These are phyloP conservation scores for Eleusine coracana DNA, from an alignment of 176 grass and related monocot genomes.

Conservation along the genomic window DNA sequence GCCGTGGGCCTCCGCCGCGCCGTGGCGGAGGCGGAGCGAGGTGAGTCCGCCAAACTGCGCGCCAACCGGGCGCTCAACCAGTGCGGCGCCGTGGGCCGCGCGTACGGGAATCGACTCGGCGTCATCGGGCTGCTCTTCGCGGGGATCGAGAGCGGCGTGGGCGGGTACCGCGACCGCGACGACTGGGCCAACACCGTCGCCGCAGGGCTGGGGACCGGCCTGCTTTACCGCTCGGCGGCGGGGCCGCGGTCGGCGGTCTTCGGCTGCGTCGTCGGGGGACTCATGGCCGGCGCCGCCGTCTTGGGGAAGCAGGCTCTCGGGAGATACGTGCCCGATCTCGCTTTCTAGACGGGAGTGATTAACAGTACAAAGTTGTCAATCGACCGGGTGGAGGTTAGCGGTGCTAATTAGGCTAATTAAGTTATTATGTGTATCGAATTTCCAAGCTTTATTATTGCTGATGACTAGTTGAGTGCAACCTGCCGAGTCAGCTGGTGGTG, in stretches of 20 bases:
- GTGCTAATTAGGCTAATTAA: slow-evolving; percentile 7
- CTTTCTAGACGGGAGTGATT: slow-evolving; percentile 24
- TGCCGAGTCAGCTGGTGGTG: neutral
- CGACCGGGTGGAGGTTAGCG: neutral
- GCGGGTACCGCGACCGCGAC: slow-evolving; percentile 52
- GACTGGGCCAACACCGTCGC: slow-evolving; percentile 79
- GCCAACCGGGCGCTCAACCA: slow-evolving; percentile 71
- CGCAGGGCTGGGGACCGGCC: slow-evolving; percentile 58
- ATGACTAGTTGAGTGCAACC: neutral
- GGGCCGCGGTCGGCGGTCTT: slow-evolving; percentile 58
- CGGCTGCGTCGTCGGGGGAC: slow-evolving; percentile 54
- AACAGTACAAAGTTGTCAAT: slow-evolving; percentile 8
- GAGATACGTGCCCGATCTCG: slow-evolving; percentile 55
- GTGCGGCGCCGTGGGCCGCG: slow-evolving; percentile 64
- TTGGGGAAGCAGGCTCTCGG: slow-evolving; percentile 46
- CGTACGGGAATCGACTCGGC: slow-evolving; percentile 60
- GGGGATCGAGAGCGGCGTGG: slow-evolving; percentile 57
- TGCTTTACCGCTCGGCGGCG: slow-evolving; percentile 45
- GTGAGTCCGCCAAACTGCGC: slow-evolving; percentile 68
- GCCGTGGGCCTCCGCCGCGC: slow-evolving; percentile 52
- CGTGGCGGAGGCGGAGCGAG: slow-evolving; percentile 46
- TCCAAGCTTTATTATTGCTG: slow-evolving; percentile 29
- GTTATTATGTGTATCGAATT: neutral
- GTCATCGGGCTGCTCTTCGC: slow-evolving; percentile 62
- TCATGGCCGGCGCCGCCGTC: slow-evolving; percentile 61